Evolutionary conservation across 148 eudicot genomes (phyloP), one percentile per base, ranked within the genome.

Genomic region (Chenopodium formosanum): DNA sequence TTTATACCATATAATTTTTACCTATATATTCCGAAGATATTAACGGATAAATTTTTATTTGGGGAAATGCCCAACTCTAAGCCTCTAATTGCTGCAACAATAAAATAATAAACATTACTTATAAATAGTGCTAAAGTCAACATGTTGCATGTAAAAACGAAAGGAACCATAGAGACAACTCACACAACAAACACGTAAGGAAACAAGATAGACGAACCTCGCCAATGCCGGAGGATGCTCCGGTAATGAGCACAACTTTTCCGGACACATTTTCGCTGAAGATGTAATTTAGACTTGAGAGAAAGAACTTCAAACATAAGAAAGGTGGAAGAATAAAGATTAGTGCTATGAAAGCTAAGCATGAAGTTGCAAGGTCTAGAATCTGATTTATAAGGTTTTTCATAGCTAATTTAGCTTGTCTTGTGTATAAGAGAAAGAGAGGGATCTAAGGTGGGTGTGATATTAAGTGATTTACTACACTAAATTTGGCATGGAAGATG

Each of bases 141-240:
- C 44, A 37, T 5, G 8, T 37, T 37, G 44, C 44, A 5, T 37
- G 7, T 37, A 37, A 6, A 37, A 37, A 37, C 44, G 44, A 37
- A 5, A 37, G 44, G 44, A 37, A 37, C 44, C 7, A 37, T 37
- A 6, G 44, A 6, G 44, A 37, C 44, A 31, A 31, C 31, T 31
- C 31, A 31, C 1, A 31, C 31, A 37, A 37, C 44, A 37, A 37
- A 37, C 44, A 37, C 2, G 4, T 34, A 1, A 4, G 44, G 44
- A 34, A 4, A 3, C 37, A 34, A 34, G 13, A 2, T 48, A 11
- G 13, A 9, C 37, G 32, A 70, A 91, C 92, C 92, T 92, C 89
- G 83, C 92, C 94, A 22, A 93, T 93, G 77, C 97, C 94, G 52
- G 91, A 91, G 76, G 93, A 93, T 4, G 97, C 94, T 0, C 94